These are phyloP conservation scores for Suhomyces atakaporum DNA, from an alignment of 1,139 yeast species.

Conservation along the genomic window DNA sequence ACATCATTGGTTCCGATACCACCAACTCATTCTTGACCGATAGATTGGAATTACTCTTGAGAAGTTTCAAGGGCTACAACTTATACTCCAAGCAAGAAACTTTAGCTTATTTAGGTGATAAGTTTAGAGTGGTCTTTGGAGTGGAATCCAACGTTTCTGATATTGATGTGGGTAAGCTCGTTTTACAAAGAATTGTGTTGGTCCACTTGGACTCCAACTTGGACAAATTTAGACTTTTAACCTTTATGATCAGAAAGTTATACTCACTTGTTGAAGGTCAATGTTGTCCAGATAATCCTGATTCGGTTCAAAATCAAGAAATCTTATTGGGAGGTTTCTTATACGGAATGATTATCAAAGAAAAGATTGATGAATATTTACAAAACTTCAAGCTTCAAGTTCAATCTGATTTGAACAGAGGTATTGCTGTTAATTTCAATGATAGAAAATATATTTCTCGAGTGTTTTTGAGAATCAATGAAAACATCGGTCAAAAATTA, in stretches of 20 bases:
- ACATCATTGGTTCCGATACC: slow-evolving; percentile 87
- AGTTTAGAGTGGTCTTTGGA: slow-evolving; percentile 89
- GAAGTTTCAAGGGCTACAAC: slow-evolving; percentile 81
- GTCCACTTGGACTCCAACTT: slow-evolving; percentile 75
- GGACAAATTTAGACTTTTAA: slow-evolving; percentile 83
- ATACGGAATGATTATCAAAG: slow-evolving; percentile 95
- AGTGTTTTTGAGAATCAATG: slow-evolving; percentile 79
- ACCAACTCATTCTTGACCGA: slow-evolving; percentile 93
- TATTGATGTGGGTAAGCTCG: slow-evolving; percentile 86
- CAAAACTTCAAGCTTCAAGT: slow-evolving; percentile 72
- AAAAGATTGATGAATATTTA: slow-evolving; percentile 91
- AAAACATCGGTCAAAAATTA: slow-evolving; percentile 90
- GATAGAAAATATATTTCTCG: slow-evolving; percentile 82
- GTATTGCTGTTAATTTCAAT: slow-evolving; percentile 77
- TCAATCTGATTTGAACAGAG: slow-evolving; percentile 78
- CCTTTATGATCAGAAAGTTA: slow-evolving; percentile 93
- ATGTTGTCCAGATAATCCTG: slow-evolving; percentile 97
- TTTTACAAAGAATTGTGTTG: slow-evolving; percentile 78
- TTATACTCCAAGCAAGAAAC: slow-evolving; percentile 84
- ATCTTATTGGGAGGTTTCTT: slow-evolving; percentile 93
- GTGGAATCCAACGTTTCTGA: slow-evolving; percentile 88
- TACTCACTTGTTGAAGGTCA: slow-evolving; percentile 96
- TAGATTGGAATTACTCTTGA: slow-evolving; percentile 89
- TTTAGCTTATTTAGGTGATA: slow-evolving; percentile 90
- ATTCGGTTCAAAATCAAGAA: slow-evolving; percentile 99